Evolutionary conservation across 1,284 basidiomycete species (phyloP), one percentile per base, ranked within the genome.

Genomic region (Coniophora puteana): DNA sequence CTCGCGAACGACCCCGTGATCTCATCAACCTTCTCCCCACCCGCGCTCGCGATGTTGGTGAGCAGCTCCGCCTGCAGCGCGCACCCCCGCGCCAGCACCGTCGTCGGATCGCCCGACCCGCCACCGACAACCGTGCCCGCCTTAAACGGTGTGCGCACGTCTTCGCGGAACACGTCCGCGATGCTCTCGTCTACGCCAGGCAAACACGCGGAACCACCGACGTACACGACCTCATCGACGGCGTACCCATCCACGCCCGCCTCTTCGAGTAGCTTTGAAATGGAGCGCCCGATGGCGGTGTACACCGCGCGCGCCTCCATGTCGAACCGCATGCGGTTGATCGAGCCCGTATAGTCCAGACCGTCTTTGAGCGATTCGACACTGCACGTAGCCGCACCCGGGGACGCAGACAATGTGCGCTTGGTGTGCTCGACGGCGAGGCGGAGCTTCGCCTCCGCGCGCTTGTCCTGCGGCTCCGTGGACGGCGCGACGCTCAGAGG

Each of bases 331-430:
- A 95, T 78, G 34, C 93, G 80, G 67, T 97, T 98, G 69, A 99
- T 84, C n/a, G 84, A 80, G 8, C 86, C 86, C 10, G 89, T 93
- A 58, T 89, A 93, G 67, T 99, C 96, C 41, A 90, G 62, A 8
- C 96, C 95, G 49, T 96, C 94, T 62, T 96, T 95, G 50, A 99
- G 76, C 2, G 87, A 91, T 70, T 99, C 94, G 51, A 99, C 89
- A 30, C 77, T 80, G 68, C 93, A 94, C 14, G 89, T 91, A 5
- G 94, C 94, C 4, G 89, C 84, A 30, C 89, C 87, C 12, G 87
- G 78, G 27, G 87, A 89, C 0, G 95, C 95, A 38, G 83, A 87
- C 48, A 99, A 74, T 0, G 93, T 93, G 50, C 93, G 84, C 68
- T 99, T 99, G 29, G 93, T 95, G 61, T 94, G 85, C 62, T 98